phyloP scores from a whole-genome alignment of 2,329 filamentous ascomycete species.

The Trichoderma brevicompactum region DNA sequence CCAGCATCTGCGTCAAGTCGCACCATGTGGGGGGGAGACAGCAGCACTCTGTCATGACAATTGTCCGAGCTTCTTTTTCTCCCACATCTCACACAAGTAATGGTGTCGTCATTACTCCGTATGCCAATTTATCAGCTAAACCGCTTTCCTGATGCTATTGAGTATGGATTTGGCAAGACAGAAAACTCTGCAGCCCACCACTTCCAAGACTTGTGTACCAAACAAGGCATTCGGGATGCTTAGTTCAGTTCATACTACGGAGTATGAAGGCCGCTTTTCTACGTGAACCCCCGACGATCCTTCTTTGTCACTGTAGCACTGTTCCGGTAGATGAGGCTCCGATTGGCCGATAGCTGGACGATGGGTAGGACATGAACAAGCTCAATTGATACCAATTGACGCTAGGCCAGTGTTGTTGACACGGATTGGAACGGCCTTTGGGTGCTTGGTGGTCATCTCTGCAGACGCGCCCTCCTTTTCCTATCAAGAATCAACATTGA shows the following conservation, averaged over 20 bases:
- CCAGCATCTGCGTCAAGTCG: constrained; percentile 4
- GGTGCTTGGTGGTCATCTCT: background rate
- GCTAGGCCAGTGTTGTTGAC: background rate
- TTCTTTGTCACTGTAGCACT: constrained; percentile 3
- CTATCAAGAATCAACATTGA: background rate
- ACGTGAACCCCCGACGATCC: constrained; percentile 12
- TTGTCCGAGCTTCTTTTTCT: constrained; percentile 1
- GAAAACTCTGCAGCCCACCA: constrained; percentile 14
- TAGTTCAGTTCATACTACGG: background rate
- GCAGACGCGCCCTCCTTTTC: background rate
- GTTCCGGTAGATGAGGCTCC: background rate
- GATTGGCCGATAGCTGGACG: background rate
- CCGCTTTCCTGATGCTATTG: background rate
- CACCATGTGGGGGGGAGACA: constrained; percentile 10
- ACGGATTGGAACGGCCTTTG: background rate
- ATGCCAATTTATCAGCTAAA: background rate
- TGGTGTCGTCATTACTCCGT: constrained; percentile 11
- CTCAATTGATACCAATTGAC: background rate
- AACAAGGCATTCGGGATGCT: background rate
- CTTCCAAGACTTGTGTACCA: background rate
- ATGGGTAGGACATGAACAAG: background rate
- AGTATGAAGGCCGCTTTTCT: background rate
- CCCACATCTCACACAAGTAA: background rate
- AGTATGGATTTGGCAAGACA: background rate
- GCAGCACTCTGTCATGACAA: background rate